Evolutionary conservation across 116 monocot genomes (phyloP).

Genomic region (Trichopus zeylanicus): DNA sequence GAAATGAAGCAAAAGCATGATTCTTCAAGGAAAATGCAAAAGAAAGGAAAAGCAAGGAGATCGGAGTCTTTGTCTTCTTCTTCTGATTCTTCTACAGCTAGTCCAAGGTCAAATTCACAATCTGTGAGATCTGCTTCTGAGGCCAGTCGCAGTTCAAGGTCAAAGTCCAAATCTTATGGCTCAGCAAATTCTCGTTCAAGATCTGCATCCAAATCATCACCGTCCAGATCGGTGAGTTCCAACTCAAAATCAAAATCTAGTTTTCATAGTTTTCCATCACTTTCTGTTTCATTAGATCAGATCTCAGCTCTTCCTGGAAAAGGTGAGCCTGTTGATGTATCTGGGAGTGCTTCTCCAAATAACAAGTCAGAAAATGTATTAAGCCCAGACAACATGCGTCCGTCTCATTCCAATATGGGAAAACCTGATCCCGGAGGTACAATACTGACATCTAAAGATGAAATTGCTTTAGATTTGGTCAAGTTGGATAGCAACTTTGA

Average conservation of each 20-base stretch:
- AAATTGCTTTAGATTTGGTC: conserved; percentile 4
- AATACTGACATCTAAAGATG: conserved; percentile 1
- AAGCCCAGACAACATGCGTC: conserved; percentile 4
- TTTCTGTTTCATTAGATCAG: conserved; percentile 32
- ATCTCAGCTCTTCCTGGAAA: conserved; percentile 16
- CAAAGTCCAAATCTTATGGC: conserved; percentile 27
- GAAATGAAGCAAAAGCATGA: conserved; percentile 9
- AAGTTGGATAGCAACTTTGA: conserved; percentile 12
- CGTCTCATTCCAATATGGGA: neutral
- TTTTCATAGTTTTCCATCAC: conserved; percentile 5
- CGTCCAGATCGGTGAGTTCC: conserved; percentile 19
- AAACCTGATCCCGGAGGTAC: conserved; percentile 8
- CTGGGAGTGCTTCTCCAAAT: neutral
- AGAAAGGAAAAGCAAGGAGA: conserved; percentile 22
- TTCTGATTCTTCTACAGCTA: conserved; percentile 29
- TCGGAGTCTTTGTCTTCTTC: conserved; percentile 14
- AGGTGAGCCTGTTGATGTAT: conserved; percentile 9
- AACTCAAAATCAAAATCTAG: conserved; percentile 32
- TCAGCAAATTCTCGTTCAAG: conserved; percentile 33
- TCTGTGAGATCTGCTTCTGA: conserved; percentile 18
- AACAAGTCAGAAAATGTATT: conserved; percentile 8
- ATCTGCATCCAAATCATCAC: conserved; percentile 29
- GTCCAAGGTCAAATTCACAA: conserved; percentile 16
- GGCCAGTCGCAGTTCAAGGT: conserved; percentile 28
- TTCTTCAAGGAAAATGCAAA: conserved; percentile 7